Conservation (phyloP, 75 land plant genomes). For the Selaginella moellendorffii region DNA sequence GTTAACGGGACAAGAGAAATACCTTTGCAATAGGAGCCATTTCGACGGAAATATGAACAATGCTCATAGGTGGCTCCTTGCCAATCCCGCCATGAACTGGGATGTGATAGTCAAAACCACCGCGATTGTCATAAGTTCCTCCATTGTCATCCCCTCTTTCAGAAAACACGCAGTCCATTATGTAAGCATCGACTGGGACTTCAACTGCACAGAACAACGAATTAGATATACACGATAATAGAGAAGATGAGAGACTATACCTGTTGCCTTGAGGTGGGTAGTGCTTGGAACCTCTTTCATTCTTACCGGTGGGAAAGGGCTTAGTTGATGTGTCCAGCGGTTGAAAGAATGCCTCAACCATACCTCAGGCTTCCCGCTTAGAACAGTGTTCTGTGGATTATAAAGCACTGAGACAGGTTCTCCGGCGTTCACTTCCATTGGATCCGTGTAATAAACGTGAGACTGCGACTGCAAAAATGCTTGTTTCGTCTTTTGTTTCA, state of each 20-base stretch:
- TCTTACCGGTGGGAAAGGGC: conserved; percentile 45
- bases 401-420: conserved; percentile 46
- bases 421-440: conserved; percentile 68
- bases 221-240: background rate
- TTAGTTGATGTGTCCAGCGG: conserved; percentile 67
- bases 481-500: conserved; percentile 44
- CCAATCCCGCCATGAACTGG: conserved; percentile 63
- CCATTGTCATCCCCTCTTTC: conserved; percentile 53
- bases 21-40: conserved; percentile 99
- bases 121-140: conserved; percentile 65
- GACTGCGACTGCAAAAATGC: conserved; percentile 52
- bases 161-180: conserved; percentile 94
- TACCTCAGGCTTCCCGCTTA: conserved; percentile 66
- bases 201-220: conserved; percentile 41
- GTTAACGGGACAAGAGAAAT: conserved; percentile 4
- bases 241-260: conserved; percentile 19
- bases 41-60: conserved; percentile 76
- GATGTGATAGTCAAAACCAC: conserved; percentile 79
- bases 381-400: conserved; percentile 66
- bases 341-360: conserved; percentile 78
- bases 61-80: conserved; percentile 75
- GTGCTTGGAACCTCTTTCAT: conserved; percentile 41
- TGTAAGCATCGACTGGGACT: conserved; percentile 78
- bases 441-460: conserved; percentile 76
- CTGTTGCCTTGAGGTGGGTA: conserved; percentile 41